phyloP scores from a whole-genome alignment of 352 stramenopile genomes.

The Pythium aristosporum region DNA sequence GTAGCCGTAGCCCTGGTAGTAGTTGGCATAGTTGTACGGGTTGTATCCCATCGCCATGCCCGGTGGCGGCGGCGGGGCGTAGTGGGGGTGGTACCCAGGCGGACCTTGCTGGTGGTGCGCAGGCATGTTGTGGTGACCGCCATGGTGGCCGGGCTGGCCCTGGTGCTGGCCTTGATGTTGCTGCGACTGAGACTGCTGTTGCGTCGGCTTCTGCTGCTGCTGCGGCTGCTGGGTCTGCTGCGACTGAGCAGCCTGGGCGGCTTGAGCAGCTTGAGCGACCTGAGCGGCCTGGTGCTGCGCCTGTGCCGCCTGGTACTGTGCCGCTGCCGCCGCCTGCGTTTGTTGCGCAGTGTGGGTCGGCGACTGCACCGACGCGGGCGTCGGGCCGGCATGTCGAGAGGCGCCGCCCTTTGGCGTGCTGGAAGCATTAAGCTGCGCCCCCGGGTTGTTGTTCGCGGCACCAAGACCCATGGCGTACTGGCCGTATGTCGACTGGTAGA shows the following conservation, averaged over 20 bases:
- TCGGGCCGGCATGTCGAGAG: conserved; percentile 8
- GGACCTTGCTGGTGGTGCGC: conserved; percentile 65
- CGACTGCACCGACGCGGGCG: conserved; percentile 44
- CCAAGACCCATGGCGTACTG: conserved; percentile 85
- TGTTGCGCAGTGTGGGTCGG: conserved; percentile 47
- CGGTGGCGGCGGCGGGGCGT: conserved; percentile 76
- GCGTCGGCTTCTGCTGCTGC: conserved; percentile 29
- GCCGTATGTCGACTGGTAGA: conserved; percentile 79
- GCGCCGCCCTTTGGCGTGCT: conserved; percentile 58
- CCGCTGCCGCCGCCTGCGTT: conserved; percentile 18
- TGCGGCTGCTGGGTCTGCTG: conserved; percentile 35
- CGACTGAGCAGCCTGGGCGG: conserved; percentile 17
- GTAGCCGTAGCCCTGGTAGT: conserved; percentile 88
- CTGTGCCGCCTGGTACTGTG: conserved; percentile 24
- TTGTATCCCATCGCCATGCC: conserved; percentile 88
- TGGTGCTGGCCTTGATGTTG: conserved; percentile 26
- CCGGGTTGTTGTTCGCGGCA: conserved; percentile 29
- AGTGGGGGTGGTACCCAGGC: conserved; percentile 81
- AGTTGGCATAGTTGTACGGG: conserved; percentile 84
- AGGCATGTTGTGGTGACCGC: conserved; percentile 42
- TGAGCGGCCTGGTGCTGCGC: conserved; percentile 23
- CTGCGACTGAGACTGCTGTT: conserved; percentile 24
- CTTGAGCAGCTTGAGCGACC: conserved; percentile 15
- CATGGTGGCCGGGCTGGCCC: conserved; percentile 24
- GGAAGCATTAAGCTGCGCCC: conserved; percentile 28